These are phyloP conservation scores for Thermothielavioides terrestris DNA, from an alignment of 495 filamentous ascomycete genomes.

Conservation along the genomic window DNA sequence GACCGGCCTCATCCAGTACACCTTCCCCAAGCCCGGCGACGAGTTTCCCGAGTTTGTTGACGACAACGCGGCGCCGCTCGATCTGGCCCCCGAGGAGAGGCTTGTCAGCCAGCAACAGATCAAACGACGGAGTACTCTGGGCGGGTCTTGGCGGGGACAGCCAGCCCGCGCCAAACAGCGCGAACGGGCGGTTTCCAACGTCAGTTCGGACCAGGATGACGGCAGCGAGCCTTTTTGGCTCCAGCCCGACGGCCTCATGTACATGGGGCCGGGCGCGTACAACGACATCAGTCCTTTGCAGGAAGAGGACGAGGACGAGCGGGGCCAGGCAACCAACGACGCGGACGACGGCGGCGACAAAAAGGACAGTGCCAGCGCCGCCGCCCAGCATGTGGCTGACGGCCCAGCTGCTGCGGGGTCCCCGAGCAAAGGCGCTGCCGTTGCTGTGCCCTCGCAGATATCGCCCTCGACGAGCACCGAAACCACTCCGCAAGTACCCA, in stretches of 20 bases:
- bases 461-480: constrained; percentile 17
- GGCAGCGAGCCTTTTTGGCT: constrained; percentile 25
- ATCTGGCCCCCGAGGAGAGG: constrained; percentile 30
- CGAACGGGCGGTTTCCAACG: constrained; percentile 8
- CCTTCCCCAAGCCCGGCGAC: constrained; percentile 41
- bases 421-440: neutral
- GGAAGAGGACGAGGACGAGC: constrained; percentile 26
- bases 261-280: constrained; percentile 31
- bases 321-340: neutral
- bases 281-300: constrained; percentile 28
- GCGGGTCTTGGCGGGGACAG: neutral
- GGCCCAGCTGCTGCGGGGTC: neutral
- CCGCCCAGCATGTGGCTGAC: too few relatives aligned
- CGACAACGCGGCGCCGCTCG: constrained; percentile 24
- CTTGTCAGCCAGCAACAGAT: constrained; percentile 30
- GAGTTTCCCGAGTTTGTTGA: constrained; percentile 41
- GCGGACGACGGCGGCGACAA: neutral
- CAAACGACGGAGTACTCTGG: constrained; percentile 20
- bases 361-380: too few relatives aligned
- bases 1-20: constrained; percentile 39
- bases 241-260: constrained; percentile 37
- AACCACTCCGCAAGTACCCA: constrained; percentile 13
- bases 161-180: neutral
- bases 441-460: neutral
- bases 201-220: constrained; percentile 13